These are phyloP conservation scores for Komagataea norvegica DNA, from an alignment of 1,139 yeast genomes.

Conservation along the genomic window DNA sequence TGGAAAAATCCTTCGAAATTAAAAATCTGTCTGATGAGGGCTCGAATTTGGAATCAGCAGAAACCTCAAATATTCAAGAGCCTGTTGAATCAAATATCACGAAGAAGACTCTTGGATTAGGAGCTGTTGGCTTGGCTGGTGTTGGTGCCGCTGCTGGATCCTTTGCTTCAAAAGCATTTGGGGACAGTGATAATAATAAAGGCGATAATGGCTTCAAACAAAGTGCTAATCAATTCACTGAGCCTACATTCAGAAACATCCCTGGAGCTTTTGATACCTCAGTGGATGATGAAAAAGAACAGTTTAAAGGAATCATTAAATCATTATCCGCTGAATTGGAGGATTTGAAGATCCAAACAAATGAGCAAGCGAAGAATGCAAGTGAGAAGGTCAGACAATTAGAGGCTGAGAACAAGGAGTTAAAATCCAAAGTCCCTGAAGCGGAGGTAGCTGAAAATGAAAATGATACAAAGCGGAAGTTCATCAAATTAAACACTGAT, in stretches of 20 bases:
- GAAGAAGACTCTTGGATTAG: neutral
- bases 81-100: slow-evolving; percentile 2
- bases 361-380: slow-evolving; percentile 49
- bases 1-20: neutral
- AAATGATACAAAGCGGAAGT: slow-evolving; percentile 19
- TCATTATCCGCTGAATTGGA: slow-evolving; percentile 45
- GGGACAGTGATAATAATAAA: neutral
- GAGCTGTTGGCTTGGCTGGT: slow-evolving; percentile 15
- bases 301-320: slow-evolving; percentile 28
- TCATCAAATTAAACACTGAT: slow-evolving; percentile 42
- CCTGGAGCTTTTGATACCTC: slow-evolving; percentile 2
- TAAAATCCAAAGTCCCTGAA: slow-evolving; percentile 24
- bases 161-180: slow-evolving; percentile 4
- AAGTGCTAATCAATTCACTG: neutral
- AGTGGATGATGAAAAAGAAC: slow-evolving; percentile 17
- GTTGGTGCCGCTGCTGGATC: slow-evolving; percentile 19
- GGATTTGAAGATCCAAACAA: slow-evolving; percentile 42
- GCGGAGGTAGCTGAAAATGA: slow-evolving; percentile 12
- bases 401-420: slow-evolving; percentile 39
- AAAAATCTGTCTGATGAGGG: no score
- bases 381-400: slow-evolving; percentile 44
- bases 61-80: neutral
- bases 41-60: no score
- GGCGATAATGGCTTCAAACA: neutral
- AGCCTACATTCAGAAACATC: neutral